Percentiles rank a stretch among this genome's conserved stretches.
Conservation (phyloP, 2,329 filamentous ascomycete species). For the Paecilomyces dactylethromorphus region DNA sequence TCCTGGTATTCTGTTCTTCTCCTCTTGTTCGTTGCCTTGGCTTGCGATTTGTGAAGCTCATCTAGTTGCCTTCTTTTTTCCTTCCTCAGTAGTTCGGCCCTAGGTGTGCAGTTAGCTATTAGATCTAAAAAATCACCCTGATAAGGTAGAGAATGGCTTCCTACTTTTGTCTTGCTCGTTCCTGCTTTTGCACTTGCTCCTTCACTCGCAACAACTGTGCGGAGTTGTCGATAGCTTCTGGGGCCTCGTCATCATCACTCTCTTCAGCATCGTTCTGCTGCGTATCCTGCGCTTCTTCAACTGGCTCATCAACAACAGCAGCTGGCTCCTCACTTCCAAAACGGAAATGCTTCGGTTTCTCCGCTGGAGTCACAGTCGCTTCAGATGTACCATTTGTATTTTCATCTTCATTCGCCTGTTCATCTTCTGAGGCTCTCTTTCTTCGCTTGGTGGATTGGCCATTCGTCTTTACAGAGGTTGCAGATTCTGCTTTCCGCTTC, state of each 20-base stretch:
- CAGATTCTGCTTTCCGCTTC: conserved; percentile 26
- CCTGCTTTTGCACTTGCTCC: conserved; percentile 31
- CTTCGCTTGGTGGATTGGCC: conserved; percentile 26
- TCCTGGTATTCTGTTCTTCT: conserved; percentile 15
- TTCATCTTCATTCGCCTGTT: conserved; percentile 10
- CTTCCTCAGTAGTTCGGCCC: conserved; percentile 31
- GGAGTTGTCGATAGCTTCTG: conserved; percentile 35
- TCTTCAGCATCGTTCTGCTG: conserved; percentile 15
- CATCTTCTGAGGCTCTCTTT: conserved; percentile 18
- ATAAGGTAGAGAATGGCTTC: conserved; percentile 7
- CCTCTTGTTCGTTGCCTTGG: conserved; percentile 23
- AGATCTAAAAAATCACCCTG: neutral
- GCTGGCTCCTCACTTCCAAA: conserved; percentile 37
- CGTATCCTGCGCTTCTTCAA: conserved; percentile 14
- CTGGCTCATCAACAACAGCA: conserved; percentile 11
- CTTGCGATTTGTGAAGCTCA: conserved; percentile 32
- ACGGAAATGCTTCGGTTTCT: conserved; percentile 27
- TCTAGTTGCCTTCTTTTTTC: conserved; percentile 36
- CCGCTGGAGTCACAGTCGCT: neutral
- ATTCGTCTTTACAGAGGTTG: conserved; percentile 14
- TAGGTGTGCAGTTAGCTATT: conserved; percentile 17
- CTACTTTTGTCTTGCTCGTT: conserved; percentile 30
- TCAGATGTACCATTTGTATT: neutral
- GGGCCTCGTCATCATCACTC: conserved; percentile 35
- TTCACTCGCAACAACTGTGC: conserved; percentile 31